phyloP scores from a whole-genome alignment of 495 filamentous ascomycete genomes.

The Trichoderma orchidacearum region DNA sequence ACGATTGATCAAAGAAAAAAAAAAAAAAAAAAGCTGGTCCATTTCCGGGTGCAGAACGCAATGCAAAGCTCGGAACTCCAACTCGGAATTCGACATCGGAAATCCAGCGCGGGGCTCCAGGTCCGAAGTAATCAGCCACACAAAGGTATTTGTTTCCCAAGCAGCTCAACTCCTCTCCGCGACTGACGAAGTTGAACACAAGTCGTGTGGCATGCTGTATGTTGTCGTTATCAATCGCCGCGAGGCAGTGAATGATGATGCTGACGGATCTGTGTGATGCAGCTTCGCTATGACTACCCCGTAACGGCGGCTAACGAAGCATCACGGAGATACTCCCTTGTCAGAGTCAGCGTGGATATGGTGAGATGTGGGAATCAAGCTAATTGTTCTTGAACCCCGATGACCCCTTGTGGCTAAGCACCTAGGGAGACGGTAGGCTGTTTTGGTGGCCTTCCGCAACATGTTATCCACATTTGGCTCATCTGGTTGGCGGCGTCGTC shows the following conservation, averaged over 20 bases:
- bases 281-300: background rate
- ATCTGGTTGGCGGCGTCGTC: background rate
- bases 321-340: background rate
- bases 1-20: no score
- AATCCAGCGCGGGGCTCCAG: no score
- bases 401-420: background rate
- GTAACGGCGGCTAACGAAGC: background rate
- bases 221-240: background rate
- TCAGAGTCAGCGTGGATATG: background rate
- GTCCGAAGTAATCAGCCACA: no score
- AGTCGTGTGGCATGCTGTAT: no score
- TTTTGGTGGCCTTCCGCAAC: background rate
- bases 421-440: background rate
- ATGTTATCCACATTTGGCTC: background rate
- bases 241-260: background rate
- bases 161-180: no score
- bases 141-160: no score
- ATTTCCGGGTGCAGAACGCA: no score
- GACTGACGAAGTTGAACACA: no score
- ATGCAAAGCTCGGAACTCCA: no score
- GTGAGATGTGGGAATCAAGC: background rate
- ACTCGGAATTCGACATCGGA: no score
- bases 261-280: background rate
- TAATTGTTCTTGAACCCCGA: background rate
- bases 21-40: no score